These are phyloP conservation scores for Cnidoscolus chayamansa DNA, from an alignment of 441 rosid species.

Conservation along the genomic window DNA sequence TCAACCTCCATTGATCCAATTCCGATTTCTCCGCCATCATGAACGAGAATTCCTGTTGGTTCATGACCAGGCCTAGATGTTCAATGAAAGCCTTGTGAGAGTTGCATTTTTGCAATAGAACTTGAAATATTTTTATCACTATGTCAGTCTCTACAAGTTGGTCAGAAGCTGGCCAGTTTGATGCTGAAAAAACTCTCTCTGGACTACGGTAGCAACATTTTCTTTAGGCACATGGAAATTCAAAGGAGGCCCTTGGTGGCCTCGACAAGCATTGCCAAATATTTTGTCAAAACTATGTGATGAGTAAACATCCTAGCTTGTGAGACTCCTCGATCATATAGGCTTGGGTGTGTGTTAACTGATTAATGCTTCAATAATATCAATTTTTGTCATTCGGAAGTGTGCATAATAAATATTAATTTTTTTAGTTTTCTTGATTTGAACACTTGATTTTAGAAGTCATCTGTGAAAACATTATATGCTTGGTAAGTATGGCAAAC, in stretches of 20 bases:
- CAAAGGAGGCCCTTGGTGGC: not conserved
- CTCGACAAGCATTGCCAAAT: not conserved
- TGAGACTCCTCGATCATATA: not conserved
- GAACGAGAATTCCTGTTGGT: too few relatives aligned
- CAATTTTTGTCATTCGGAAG: conserved; percentile 3
- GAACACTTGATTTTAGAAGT: not conserved
- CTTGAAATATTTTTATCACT: not conserved
- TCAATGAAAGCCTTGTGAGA: not conserved
- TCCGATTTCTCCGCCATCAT: too few relatives aligned
- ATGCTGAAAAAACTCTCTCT: not conserved
- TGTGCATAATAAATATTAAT: not conserved
- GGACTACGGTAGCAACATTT: conserved; percentile 2
- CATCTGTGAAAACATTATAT: not conserved
- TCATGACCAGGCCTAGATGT: too few relatives aligned
- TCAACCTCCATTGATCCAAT: too few relatives aligned
- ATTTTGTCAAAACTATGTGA: not conserved
- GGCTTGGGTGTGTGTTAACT: not conserved
- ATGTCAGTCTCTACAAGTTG: not conserved
- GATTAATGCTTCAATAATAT: not conserved
- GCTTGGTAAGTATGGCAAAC: not conserved
- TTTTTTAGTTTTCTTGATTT: not conserved
- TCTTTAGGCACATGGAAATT: not conserved
- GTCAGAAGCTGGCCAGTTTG: not conserved
- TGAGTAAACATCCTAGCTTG: not conserved
- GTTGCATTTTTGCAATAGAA: not conserved